Conservation (phyloP, 257 asterid species). For the Solanum rostratum region DNA sequence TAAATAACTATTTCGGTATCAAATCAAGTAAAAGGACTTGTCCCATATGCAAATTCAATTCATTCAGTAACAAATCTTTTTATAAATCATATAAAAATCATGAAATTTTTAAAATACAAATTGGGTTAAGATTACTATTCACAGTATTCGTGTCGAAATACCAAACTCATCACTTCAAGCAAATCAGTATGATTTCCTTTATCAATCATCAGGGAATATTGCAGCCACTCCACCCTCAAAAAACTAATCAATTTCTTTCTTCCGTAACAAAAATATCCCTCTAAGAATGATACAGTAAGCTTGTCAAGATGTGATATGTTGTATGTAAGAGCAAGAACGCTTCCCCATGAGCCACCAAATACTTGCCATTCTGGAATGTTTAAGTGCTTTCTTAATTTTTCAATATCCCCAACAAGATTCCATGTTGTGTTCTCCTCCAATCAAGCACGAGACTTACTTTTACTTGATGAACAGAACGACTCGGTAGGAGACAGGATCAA, state of each 20-base stretch:
- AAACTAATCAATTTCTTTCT: slow-evolving; percentile 96
- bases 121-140: too few relatives aligned
- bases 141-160: too few relatives aligned
- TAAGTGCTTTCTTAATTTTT: slow-evolving; percentile 70
- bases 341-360: slow-evolving; percentile 99
- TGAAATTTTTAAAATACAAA: too few relatives aligned
- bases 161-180: too few relatives aligned
- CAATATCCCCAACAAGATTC: slow-evolving; percentile 85
- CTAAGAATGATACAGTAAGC: slow-evolving; percentile 84
- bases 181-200: too few relatives aligned
- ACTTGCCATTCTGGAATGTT: slow-evolving; percentile 95
- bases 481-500: slow-evolving; percentile 73
- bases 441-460: slow-evolving; percentile 91
- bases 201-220: slow-evolving; percentile 93
- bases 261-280: slow-evolving; percentile 85
- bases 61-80: too few relatives aligned
- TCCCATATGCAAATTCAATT: too few relatives aligned
- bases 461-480: slow-evolving; percentile 85
- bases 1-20: too few relatives aligned
- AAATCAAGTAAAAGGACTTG: too few relatives aligned
- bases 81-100: too few relatives aligned
- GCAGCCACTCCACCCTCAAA: slow-evolving; percentile 99
- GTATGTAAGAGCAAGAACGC: slow-evolving; percentile 89
- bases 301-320: slow-evolving; percentile 82
- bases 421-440: slow-evolving; percentile 84